Percentiles rank a stretch among this genome's conserved stretches.
Evolutionary conservation across 2,329 filamentous ascomycete genomes (phyloP).

Genomic region (Diplodia mutila): DNA sequence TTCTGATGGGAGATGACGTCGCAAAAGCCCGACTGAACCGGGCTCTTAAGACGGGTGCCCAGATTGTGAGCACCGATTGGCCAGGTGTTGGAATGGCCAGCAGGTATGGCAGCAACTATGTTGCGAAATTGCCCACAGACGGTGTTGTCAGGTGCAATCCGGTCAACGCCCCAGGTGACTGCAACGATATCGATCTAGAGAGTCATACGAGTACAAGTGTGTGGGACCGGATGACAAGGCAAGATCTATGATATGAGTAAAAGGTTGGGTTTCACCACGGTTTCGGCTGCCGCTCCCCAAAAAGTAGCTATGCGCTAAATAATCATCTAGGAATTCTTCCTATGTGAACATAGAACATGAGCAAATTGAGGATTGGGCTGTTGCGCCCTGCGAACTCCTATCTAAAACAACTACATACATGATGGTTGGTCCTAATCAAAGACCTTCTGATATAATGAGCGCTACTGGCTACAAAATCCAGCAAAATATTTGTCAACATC

Average conservation of each 20-base stretch:
- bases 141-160: slow-evolving; percentile 45
- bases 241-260: background rate
- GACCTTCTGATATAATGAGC: background rate
- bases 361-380: background rate
- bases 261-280: background rate
- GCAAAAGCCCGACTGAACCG: slow-evolving; percentile 45
- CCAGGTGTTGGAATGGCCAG: slow-evolving; percentile 52
- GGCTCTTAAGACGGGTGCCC: slow-evolving; percentile 53
- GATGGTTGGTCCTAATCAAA: too few species aligned
- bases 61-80: slow-evolving; percentile 56
- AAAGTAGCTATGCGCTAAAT: background rate
- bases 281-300: background rate
- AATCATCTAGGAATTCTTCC: background rate
- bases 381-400: too few species aligned
- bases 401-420: too few species aligned
- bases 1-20: slow-evolving; percentile 44
- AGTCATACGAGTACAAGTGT: background rate
- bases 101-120: slow-evolving; percentile 55
- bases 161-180: slow-evolving; percentile 41
- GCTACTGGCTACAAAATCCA: background rate
- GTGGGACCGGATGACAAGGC: background rate
- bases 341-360: background rate
- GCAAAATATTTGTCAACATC: slow-evolving; percentile 5
- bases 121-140: slow-evolving; percentile 37
- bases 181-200: slow-evolving; percentile 26